These are phyloP conservation scores for Pseudocercospora vitis DNA, from an alignment of 2,329 filamentous ascomycete species.

Conservation along the genomic window DNA sequence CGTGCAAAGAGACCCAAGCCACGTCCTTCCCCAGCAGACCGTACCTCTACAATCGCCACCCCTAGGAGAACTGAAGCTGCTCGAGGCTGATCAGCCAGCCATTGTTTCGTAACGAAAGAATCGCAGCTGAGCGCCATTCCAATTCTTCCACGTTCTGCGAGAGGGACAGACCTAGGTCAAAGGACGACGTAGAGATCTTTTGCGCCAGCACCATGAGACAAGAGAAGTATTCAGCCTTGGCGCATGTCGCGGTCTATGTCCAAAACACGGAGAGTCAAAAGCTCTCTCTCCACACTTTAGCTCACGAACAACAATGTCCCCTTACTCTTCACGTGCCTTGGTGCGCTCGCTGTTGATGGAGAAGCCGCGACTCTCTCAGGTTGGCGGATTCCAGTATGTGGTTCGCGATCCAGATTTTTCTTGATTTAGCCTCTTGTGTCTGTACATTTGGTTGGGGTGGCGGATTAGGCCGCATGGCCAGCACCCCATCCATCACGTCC, in stretches of 20 bases:
- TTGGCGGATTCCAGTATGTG: too few species aligned
- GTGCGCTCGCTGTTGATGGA: not conserved
- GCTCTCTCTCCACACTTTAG: too few species aligned
- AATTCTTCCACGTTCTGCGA: too few species aligned
- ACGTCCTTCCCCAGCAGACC: slow-evolving; percentile 20
- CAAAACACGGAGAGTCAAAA: not conserved
- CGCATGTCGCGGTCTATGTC: not conserved
- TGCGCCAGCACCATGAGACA: not conserved
- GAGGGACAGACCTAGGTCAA: not conserved
- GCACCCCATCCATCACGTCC: too few species aligned
- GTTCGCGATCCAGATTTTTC: not conserved
- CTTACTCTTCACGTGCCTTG: too few species aligned
- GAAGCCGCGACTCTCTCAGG: too few species aligned
- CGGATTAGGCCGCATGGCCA: not conserved
- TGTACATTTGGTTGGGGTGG: not conserved
- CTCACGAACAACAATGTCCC: too few species aligned
- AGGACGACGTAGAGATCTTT: not conserved
- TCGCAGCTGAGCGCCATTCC: slow-evolving; percentile 12
- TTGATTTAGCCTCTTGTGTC: not conserved
- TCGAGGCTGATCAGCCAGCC: slow-evolving; percentile 21
- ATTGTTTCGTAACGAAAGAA: slow-evolving; percentile 19
- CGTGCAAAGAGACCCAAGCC: slow-evolving; percentile 28
- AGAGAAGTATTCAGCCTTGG: not conserved
- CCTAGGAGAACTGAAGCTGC: slow-evolving; percentile 22
- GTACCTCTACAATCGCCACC: slow-evolving; percentile 15